Evolutionary conservation across 331 rosid genomes (phyloP), one percentile per base, ranked within the genome.

Genomic region (Rhamnella rubrinervis): DNA sequence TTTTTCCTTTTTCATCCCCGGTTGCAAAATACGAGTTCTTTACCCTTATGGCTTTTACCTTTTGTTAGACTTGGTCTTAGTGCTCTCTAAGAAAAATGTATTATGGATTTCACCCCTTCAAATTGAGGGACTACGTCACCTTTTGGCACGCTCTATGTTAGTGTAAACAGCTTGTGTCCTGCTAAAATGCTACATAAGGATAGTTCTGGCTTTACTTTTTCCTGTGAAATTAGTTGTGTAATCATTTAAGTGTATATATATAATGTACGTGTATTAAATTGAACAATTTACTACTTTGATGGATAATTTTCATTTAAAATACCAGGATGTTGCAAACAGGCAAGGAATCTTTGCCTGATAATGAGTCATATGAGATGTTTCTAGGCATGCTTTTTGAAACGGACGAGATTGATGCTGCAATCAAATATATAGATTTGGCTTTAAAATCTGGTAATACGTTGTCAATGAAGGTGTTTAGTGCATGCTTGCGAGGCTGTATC

Each of bases 301-400:
- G n/a, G n/a, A n/a, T n/a, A 51, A 37, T 53, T 66, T 72, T 20
- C 63, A 71, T 61, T 50, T 63, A 65, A 44, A 66, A 59, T 68
- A 69, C 69, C 96, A 91, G 99, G 91, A 95, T 95, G 98, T 83
- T 84, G 85, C 85, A 78, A 81, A 46, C 86, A 12, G 96, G 96
- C 73, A 81, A 74, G 47, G 99, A 79, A 31, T 77, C 90, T 71
- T 73, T 6, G 78, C 97, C 99, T 12, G 97, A 95, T 71, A 77
- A 85, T 44, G 96, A 89, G 80, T 95, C 99, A 38, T 91, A 87
- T 77, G 82, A 86, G 70, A 74, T 91, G 59, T 83, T 95, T 76
- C 75, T 91, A 52, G 88, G 82, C 69, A 78, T 95, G 99, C 89
- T 87, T 71, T 86, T 95, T 61, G 55, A 75, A 21, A 75, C 75